Base-by-base conservation (phyloP, 306 rosid genomes). In the Corylus heterophylla region DNA sequence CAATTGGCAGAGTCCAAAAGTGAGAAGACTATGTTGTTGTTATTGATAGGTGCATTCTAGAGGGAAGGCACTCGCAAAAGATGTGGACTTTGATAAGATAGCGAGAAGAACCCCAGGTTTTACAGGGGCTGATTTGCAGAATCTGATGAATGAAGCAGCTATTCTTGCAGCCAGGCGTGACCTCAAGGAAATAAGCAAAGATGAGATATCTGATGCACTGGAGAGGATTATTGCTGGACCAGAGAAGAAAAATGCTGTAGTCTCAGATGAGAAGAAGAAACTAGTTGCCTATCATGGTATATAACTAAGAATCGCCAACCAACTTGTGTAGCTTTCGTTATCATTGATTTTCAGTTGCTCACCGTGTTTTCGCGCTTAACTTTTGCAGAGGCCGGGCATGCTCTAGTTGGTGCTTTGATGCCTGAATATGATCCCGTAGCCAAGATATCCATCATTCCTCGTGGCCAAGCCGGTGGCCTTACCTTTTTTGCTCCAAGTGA, bases 151-250 rank as follows among this genome's bases (percentile, higher is more conserved):
- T 13, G 99, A 95, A 79, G 99, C 99, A 35, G 99, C 99, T 81
- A 95, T 93, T 88, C 98, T 95, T 64, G 98, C 99, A 37, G 99
- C 99, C 54, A 86, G 99, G 91, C 97, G 99, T 22, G 98, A 95
- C 67, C 96, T 95, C 71, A 95, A 95, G 85, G 99, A 95, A 88
- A 95, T 95, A 59, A 95, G 99, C 74, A 95, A 95, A 82, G 99
- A 95, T 81, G 99, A 95, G 88, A 95, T 95, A 78, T 86, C 99
- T 5, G 99, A 95, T 82, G 99, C 99, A 2, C 94, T 95, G 79
- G 99, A 95, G 71, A 85, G 98, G 82, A 95, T 95, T 71, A 95
- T 95, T 67, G 99, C 99, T 13, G 99, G 99, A 71, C 99, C 99
- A 18, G 99, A 95, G 85, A 95, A 95, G 98, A 93, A 93, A 84